Evolutionary conservation across 306 rosid genomes (phyloP), one percentile per base, ranked within the genome.

Genomic region (Ormosia semicastrata): DNA sequence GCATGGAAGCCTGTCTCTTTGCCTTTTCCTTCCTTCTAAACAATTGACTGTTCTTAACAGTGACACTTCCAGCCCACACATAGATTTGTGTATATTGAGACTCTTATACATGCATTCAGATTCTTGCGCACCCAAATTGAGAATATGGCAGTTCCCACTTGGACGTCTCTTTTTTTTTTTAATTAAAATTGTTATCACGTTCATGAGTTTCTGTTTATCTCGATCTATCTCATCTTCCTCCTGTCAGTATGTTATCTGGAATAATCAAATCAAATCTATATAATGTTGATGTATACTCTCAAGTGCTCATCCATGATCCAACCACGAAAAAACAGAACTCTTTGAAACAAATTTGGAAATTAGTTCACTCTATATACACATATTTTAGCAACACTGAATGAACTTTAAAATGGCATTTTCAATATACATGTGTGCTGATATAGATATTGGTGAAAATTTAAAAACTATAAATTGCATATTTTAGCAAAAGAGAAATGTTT

Each of bases 41-140:
- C 78, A 73, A 80, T 85, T 66, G 82, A 85, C 86, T 62, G 86
- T 80, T 80, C 49, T 56, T 34, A 81, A 88, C 39, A 83, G 86
- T 77, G 91, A 83, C 89, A 77, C 86, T 85, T 85, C 83, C 80
- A 50, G 3, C 66, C 37, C 18, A 4, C 15, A 11, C n/a, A 44
- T 77, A 46, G 46, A 64, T 17, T 29, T 33, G 15, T 41, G 52
- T 13, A 46, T 71, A 46, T 80, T 3, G 5, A 56, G 8, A 59
- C 59, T 3, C 46, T 56, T 8, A 7, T 33, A 52, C 75, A 37
- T 43, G 75, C 74, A 18, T 66, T 67, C 36, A 41, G 49, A 56
- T 67, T 78, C 37, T 78, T 30, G 3, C 53, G 24, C 75, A 78
- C 82, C 58, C 75, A 24, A 66, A 59, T 1, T 64, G 8, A 82